Percentiles rank a stretch among this genome's conserved stretches.
Conservation (phyloP, 2,329 filamentous ascomycete genomes). For the Aspergillus versicolor region DNA sequence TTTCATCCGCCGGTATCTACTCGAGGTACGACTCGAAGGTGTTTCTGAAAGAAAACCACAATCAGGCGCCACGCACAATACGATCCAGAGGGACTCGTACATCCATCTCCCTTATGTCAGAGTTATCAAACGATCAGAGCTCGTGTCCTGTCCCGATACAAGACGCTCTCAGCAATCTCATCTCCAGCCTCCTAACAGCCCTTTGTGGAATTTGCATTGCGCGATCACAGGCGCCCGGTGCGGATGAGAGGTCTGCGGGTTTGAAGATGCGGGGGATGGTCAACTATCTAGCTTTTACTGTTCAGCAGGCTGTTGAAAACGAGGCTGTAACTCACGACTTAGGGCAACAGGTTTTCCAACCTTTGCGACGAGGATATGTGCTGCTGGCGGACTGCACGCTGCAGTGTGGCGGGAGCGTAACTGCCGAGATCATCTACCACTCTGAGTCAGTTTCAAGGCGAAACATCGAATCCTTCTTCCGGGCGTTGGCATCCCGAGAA, state of each 20-base stretch:
- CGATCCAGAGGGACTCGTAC: constrained; percentile 19
- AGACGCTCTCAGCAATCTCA: constrained; percentile 38
- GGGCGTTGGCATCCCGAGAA: constrained; percentile 27
- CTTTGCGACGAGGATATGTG: constrained; percentile 34
- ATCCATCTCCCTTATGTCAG: constrained; percentile 13
- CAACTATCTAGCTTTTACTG: constrained; percentile 20
- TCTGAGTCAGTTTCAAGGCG: constrained; percentile 17
- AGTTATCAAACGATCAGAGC: constrained; percentile 5
- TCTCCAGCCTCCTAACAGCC: constrained; percentile 34
- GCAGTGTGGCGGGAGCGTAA: constrained; percentile 24
- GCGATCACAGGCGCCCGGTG: constrained; percentile 24
- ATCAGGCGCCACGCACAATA: background rate
- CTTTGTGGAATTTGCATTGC: constrained; percentile 40
- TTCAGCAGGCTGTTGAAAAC: constrained; percentile 25
- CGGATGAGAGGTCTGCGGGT: constrained; percentile 14
- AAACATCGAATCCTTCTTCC: constrained; percentile 31
- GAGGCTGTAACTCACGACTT: constrained; percentile 1
- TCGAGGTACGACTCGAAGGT: background rate
- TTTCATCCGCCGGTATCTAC: constrained; percentile 27
- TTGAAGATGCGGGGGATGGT: constrained; percentile 29
- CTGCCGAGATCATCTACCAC: constrained; percentile 8
- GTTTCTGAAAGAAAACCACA: background rate
- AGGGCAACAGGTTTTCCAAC: constrained; percentile 20
- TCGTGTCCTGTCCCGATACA: constrained; percentile 34
- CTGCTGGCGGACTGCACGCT: constrained; percentile 32